These are phyloP conservation scores for Haplographium delicatum DNA, from an alignment of 495 filamentous ascomycete species.

Conservation along the genomic window DNA sequence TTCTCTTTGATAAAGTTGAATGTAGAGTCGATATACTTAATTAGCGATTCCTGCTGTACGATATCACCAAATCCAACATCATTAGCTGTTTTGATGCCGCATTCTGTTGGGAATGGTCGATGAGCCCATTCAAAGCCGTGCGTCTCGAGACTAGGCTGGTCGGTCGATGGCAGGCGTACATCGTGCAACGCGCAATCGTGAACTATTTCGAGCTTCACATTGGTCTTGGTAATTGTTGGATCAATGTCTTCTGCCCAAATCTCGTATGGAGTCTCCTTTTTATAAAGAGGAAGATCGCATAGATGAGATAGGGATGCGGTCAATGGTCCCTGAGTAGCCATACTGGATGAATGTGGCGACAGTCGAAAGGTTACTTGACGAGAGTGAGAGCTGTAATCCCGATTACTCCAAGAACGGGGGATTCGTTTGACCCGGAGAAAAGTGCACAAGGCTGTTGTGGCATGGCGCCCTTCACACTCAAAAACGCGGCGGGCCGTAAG, in stretches of 20 bases:
- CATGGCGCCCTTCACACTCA: too few species aligned
- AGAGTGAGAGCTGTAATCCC: too few species aligned
- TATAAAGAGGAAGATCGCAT: background rate
- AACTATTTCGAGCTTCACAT: background rate
- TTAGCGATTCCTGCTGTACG: background rate
- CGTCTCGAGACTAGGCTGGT: background rate
- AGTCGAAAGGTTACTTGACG: too few species aligned
- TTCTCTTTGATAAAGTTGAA: background rate
- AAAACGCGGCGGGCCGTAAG: too few species aligned
- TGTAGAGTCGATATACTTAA: background rate
- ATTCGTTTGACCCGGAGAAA: too few species aligned
- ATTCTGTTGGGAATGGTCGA: background rate
- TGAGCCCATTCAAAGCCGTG: background rate
- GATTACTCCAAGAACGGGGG: too few species aligned
- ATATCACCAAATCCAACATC: background rate
- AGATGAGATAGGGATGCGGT: background rate
- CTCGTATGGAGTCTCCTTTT: background rate
- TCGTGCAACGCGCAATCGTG: background rate
- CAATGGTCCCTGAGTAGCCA: too few species aligned
- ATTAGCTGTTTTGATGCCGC: background rate
- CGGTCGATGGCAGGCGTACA: background rate
- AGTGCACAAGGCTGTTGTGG: too few species aligned
- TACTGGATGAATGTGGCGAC: too few species aligned
- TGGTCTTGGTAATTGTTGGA: background rate
- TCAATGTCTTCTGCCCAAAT: background rate